Evolutionary conservation across 2,329 filamentous ascomycete genomes (phyloP), one percentile per base, ranked within the genome.

Genomic region (Chaetoscypha palmicola): DNA sequence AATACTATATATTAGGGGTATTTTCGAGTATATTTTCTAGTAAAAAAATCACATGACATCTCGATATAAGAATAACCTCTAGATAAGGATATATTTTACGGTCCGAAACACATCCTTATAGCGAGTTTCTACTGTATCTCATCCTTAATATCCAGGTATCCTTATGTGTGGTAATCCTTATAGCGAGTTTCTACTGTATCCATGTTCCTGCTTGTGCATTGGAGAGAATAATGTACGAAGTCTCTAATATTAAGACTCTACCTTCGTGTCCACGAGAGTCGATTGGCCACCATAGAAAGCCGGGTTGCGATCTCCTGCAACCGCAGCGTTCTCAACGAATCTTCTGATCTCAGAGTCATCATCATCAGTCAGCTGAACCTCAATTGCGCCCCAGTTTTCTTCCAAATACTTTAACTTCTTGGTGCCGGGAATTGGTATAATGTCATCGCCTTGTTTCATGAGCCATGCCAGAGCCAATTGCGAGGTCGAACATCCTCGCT

Each of bases 391-490:
- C 10, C 59, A 52, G 38, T 75, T 75, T 43, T 73, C 65, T 44
- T 73, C 66, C 21, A 76, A 55, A 44, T 69, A 71, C 51, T 65
- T 64, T 28, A 69, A 58, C 42, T 58, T 69, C 58, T 68, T 73
- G 0, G 71, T 75, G 1, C 71, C 72, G 0, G 69, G 76, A 39
- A 74, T 83, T 0, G 81, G 76, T 54, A 79, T 72, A 38, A 83
- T 66, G 51, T 80, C 74, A 2, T 73, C 67, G 0, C 75, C 76
- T 53, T 83, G 77, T 3, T 71, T 71, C 50, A 80, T 54, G 44
- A 84, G 53, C 79, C 80, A 85, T 0, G 79, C 79, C 21, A 84
- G 64, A 1, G 76, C 72, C 23, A 86, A 57, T 57, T 86, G 73
- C 1, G 68, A 68, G 0, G 76, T 53, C 0, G 79, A 79, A 35